Evolutionary conservation across 768 basidiomycete genomes (phyloP).

Genomic region (Podaxis sp.): DNA sequence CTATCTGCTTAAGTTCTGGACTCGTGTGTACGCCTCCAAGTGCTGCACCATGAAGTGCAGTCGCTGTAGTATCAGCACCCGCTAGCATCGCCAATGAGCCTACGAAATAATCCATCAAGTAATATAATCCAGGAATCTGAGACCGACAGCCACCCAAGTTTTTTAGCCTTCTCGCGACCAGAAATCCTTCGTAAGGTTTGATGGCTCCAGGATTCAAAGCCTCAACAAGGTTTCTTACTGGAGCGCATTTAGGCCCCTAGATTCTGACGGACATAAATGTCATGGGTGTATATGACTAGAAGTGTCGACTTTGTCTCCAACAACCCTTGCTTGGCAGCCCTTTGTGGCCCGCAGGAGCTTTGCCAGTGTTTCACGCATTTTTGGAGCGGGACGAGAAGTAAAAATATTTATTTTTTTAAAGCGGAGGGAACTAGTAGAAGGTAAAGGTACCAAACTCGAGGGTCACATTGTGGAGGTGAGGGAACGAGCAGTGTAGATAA

Average conservation of each 20-base stretch:
- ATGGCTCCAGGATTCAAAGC: conserved; percentile 46
- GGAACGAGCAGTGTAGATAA: too few species aligned
- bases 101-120: neutral
- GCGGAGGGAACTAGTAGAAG: too few species aligned
- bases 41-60: conserved; percentile 25
- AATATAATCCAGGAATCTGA: neutral
- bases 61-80: conserved; percentile 31
- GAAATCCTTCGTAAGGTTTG: conserved; percentile 43
- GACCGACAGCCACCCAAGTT: conserved; percentile 8
- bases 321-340: too few species aligned
- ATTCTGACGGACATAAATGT: conserved; percentile 27
- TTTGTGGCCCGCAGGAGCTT: too few species aligned
- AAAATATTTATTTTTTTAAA: too few species aligned
- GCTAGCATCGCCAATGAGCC: conserved; percentile 28
- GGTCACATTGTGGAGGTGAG: too few species aligned
- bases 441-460: too few species aligned
- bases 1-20: conserved; percentile 24
- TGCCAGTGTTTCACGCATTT: too few species aligned
- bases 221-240: conserved; percentile 35
- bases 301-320: too few species aligned
- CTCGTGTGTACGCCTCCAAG: neutral
- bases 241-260: conserved; percentile 46
- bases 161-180: conserved; percentile 33
- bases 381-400: too few species aligned
- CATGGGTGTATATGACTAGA: neutral